Evolutionary conservation across 2,329 filamentous ascomycete genomes (phyloP), one percentile per base, ranked within the genome.

Genomic region (Aspergillus thermomutatus): DNA sequence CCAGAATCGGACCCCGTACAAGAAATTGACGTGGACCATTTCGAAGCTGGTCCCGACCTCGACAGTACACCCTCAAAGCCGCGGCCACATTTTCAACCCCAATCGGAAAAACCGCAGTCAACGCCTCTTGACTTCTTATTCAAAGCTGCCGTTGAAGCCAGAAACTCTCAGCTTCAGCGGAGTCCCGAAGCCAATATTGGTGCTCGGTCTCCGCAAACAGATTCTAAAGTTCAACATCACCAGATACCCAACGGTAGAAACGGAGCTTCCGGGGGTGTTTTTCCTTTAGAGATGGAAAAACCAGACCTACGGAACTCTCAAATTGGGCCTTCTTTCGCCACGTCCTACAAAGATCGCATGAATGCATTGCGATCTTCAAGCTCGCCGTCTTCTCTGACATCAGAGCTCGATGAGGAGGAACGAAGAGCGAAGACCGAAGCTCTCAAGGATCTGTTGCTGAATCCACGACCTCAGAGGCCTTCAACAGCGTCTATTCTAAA

Each of bases 111-210:
- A 23, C 63, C 63, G 19, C 60, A 72, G 57, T 84, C 90, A 59
- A 95, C 92, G 10, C 92, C 92, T 1, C 80, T 97, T 4, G 92
- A 97, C 66, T 83, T 96, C 60, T 88, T 97, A 70, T 97, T 97
- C 79, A 88, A 88, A 59, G 92, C 91, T 34, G 90, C 96, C 65
- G 85, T 89, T 50, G 88, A 90, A 59, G 72, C 77, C 23, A 73
- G 74, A 59, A 90, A 82, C 57, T 79, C 80, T 21, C 85, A 82
- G 62, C 79, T 80, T 17, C 73, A 77, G 52, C 79, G 79, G 60
- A 80, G 65, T 63, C 75, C 66, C 56, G 76, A 64, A 62, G 64
- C 62, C 21, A 67, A 72, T 31, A 66, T 74, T 7, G 72, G 75
- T 9, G 78, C 81, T 4, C 79, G 82, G 57, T 86, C 82, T n/a